Conservation (phyloP, 164 flowering plant species). For the Piper betle region DNA sequence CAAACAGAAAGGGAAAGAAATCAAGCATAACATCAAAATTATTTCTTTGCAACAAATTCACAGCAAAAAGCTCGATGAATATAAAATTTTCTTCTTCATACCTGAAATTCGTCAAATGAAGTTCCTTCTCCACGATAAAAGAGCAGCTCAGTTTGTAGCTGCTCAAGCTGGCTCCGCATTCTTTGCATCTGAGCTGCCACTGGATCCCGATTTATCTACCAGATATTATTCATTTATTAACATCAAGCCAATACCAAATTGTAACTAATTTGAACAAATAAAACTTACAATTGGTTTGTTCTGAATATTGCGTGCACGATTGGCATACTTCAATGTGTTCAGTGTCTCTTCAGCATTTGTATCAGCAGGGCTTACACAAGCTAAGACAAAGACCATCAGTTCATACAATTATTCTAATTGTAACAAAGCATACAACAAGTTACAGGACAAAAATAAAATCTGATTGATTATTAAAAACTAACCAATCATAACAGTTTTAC, state of each 20-base stretch:
- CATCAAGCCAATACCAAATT: background rate
- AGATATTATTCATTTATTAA: background rate
- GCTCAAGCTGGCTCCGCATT: conserved; percentile 85
- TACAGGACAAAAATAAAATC: background rate
- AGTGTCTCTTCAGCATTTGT: conserved; percentile 95
- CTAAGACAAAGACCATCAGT: conserved; percentile 16
- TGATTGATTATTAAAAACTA: conserved; percentile 9
- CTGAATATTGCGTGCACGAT: conserved; percentile 97
- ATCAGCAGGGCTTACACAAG: conserved; percentile 99
- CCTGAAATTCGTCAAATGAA: conserved; percentile 92
- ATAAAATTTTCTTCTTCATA: conserved; percentile 7
- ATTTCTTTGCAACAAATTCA: background rate
- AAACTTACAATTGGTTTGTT: conserved; percentile 86
- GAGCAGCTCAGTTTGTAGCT: conserved; percentile 76
- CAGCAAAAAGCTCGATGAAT: background rate
- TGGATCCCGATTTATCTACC: conserved; percentile 91
- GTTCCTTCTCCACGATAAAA: conserved; percentile 59
- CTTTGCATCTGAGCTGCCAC: conserved; percentile 71
- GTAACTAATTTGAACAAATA: background rate
- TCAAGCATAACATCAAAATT: background rate
- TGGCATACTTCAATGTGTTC: conserved; percentile 92
- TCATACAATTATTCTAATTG: background rate
- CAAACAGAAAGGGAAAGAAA: background rate
- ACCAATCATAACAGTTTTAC: conserved; percentile 99
- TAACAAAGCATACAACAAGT: background rate